Percentiles rank a stretch among this genome's conserved stretches.
Conservation (phyloP, 2,329 filamentous ascomycete species). For the Colletotrichum echinochloae region DNA sequence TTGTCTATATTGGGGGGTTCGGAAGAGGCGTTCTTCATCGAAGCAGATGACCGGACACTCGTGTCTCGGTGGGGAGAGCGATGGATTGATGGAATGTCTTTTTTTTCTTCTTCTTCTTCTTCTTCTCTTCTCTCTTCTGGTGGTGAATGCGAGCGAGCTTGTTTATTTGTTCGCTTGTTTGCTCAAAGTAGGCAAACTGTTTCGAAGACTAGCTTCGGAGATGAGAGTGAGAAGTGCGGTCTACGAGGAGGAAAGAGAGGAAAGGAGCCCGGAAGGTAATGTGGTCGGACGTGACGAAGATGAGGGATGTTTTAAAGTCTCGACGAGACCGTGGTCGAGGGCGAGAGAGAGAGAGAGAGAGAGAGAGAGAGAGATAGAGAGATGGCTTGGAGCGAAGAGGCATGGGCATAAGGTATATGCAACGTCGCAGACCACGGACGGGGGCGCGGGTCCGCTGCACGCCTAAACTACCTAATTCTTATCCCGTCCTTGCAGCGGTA, state of each 20-base stretch:
- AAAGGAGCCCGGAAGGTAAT: slow-evolving; percentile 14
- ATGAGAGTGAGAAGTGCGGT: slow-evolving; percentile 4
- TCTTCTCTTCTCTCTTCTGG: too few species aligned
- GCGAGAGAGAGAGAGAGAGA: background rate
- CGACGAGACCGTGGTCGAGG: background rate
- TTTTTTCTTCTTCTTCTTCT: too few species aligned
- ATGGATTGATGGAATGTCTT: background rate
- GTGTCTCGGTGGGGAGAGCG: slow-evolving; percentile 35
- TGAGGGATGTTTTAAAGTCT: slow-evolving; percentile 33
- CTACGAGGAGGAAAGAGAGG: slow-evolving; percentile 17
- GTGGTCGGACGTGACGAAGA: slow-evolving; percentile 31
- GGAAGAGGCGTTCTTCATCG: slow-evolving; percentile 73
- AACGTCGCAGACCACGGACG: slow-evolving; percentile 31
- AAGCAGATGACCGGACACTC: slow-evolving; percentile 52
- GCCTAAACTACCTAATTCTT: slow-evolving; percentile 13
- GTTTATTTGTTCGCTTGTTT: background rate
- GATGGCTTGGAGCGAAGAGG: background rate
- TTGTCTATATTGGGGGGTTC: slow-evolving; percentile 66
- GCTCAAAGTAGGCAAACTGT: slow-evolving; percentile 1
- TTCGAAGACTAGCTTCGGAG: slow-evolving; percentile 28
- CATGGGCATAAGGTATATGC: slow-evolving; percentile 33
- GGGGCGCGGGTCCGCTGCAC: background rate
- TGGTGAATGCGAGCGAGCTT: too few species aligned
- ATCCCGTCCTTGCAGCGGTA: slow-evolving; percentile 20
- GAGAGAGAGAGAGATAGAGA: background rate